Evolutionary conservation across 2,329 filamentous ascomycete genomes (phyloP).

Genomic region (Penicillium crustosum): DNA sequence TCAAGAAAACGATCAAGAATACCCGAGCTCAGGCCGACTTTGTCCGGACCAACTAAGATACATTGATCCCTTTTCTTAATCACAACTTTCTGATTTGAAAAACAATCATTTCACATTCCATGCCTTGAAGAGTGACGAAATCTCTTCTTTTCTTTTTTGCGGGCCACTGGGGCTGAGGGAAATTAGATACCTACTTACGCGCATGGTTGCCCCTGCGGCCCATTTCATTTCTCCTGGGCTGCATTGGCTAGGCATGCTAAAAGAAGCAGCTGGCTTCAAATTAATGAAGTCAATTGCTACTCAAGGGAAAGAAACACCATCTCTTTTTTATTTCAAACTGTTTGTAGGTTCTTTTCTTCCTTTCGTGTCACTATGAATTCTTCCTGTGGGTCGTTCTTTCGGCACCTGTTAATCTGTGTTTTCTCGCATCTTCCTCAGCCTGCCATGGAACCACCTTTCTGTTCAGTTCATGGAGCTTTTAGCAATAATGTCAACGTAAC

Average conservation of each 20-base stretch:
- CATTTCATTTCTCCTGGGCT: conserved; percentile 1
- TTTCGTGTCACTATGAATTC: not conserved
- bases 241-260: not conserved
- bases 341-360: not conserved
- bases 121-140: conserved; percentile 34
- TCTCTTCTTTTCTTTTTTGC: conserved; percentile 22
- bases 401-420: not conserved
- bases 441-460: not conserved
- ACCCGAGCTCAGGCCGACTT: conserved; percentile 45
- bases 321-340: not conserved
- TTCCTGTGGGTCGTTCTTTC: not conserved
- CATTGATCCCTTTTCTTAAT: not conserved
- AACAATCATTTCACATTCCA: conserved; percentile 8
- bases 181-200: conserved; percentile 37
- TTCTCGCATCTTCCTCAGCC: not conserved
- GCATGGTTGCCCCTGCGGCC: conserved; percentile 4
- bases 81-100: not conserved
- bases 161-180: conserved; percentile 9
- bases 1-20: conserved; percentile 75
- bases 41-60: conserved; percentile 12
- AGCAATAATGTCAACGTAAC: not conserved
- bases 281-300: not conserved
- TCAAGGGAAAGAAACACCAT: not conserved
- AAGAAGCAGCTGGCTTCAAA: not conserved
- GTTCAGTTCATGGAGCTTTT: not conserved